phyloP scores from a whole-genome alignment of 495 filamentous ascomycete genomes.

The Xanthoparmelia taractica region DNA sequence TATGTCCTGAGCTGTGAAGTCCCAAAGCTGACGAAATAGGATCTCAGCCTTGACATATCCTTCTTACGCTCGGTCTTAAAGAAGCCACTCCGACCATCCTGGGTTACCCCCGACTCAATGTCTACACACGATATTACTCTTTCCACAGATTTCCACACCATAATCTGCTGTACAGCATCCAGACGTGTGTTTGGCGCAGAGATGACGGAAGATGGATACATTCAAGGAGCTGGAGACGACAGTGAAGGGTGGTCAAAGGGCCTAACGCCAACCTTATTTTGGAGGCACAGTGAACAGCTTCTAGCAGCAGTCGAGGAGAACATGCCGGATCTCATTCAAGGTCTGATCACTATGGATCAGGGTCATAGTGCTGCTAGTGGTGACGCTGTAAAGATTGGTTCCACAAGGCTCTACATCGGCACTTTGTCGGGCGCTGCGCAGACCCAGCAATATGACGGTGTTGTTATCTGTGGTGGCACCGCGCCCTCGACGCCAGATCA shows the following conservation, averaged over 20 bases:
- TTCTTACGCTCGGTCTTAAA: constrained; percentile 32
- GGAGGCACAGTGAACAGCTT: constrained; percentile 53
- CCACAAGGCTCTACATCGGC: constrained; percentile 35
- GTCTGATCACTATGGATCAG: constrained; percentile 38
- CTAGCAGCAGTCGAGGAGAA: constrained; percentile 54
- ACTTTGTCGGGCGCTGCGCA: background rate
- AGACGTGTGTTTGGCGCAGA: constrained; percentile 57
- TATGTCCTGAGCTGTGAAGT: background rate
- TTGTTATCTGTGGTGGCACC: constrained; percentile 40
- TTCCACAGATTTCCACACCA: constrained; percentile 45
- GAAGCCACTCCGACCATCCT: constrained; percentile 57
- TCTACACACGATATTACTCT: constrained; percentile 19
- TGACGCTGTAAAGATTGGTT: constrained; percentile 23
- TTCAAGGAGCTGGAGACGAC: constrained; percentile 92
- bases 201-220: constrained; percentile 66
- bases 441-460: constrained; percentile 33
- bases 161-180: constrained; percentile 78
- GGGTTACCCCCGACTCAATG: constrained; percentile 46
- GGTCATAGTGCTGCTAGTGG: constrained; percentile 32
- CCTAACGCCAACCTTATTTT: constrained; percentile 70
- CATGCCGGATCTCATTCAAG: constrained; percentile 53
- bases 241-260: constrained; percentile 81
- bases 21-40: constrained; percentile 25
- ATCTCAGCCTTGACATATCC: constrained; percentile 43
- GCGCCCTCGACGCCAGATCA: constrained; percentile 30